Evolutionary conservation across 208 protist species (phyloP).

Genomic region (Trypanosoma rangeli): DNA sequence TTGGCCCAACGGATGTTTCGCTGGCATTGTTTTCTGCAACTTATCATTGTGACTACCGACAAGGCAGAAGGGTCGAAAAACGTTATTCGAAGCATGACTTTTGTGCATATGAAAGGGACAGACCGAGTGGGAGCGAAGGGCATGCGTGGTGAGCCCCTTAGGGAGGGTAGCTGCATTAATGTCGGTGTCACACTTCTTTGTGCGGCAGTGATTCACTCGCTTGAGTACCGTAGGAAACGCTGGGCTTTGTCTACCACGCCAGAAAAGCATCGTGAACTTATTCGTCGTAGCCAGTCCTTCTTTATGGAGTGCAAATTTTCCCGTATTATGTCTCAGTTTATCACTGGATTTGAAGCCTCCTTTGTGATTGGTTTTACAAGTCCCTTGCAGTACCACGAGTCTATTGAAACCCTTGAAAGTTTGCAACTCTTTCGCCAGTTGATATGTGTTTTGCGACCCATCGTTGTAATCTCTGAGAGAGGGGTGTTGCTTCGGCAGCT

Average conservation of each 20-base stretch:
- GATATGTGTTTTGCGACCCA: conserved; percentile 48
- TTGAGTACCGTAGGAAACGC: conserved; percentile 72
- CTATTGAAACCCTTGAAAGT: conserved; percentile 83
- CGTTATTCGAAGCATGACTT: conserved; percentile 76
- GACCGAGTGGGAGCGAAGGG: conserved; percentile 78
- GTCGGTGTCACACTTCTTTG: conserved; percentile 81
- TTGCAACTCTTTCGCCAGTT: conserved; percentile 84
- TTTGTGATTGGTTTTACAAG: conserved; percentile 86
- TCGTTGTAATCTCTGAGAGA: conserved; percentile 69
- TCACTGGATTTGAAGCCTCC: conserved; percentile 82
- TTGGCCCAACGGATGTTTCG: conserved; percentile 49
- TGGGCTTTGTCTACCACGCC: conserved; percentile 32
- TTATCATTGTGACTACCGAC: conserved; percentile 75
- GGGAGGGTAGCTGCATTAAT: conserved; percentile 73
- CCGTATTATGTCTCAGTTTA: conserved; percentile 85
- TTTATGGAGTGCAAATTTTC: conserved; percentile 93
- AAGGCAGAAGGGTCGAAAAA: conserved; percentile 50
- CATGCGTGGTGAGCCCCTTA: conserved; percentile 44
- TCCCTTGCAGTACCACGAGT: conserved; percentile 72
- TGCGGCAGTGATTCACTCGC: conserved; percentile 80
- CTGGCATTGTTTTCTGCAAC: conserved; percentile 89
- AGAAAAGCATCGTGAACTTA: conserved; percentile 64
- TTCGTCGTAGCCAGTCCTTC: conserved; percentile 82
- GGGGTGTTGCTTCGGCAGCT: conserved; percentile 70
- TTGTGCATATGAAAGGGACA: conserved; percentile 87